Percentiles rank a stretch among this genome's conserved stretches.
These are phyloP conservation scores for Thielaviopsis ethacetica DNA, from an alignment of 2,329 filamentous ascomycete genomes.

Conservation along the genomic window DNA sequence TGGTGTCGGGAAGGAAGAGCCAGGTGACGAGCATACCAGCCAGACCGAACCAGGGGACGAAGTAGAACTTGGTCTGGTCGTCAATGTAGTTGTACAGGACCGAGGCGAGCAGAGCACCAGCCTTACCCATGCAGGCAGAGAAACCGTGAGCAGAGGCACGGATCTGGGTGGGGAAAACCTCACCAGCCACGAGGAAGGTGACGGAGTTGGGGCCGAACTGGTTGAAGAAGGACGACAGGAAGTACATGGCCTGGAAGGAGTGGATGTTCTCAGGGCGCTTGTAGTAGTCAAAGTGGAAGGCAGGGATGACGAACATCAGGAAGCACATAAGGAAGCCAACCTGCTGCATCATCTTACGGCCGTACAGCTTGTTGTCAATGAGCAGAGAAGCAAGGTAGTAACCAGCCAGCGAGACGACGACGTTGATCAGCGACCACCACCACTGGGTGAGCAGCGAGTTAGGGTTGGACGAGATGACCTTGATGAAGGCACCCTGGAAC, in stretches of 20 bases:
- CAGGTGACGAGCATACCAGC: constrained; percentile 68
- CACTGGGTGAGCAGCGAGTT: constrained; percentile 69
- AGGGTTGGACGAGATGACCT: constrained; percentile 53
- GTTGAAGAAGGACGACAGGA: constrained; percentile 96
- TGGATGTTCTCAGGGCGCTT: constrained; percentile 54
- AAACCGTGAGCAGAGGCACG: constrained; percentile 90
- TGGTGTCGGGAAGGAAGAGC: constrained; percentile 89
- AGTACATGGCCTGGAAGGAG: constrained; percentile 97
- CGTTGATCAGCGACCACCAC: constrained; percentile 87
- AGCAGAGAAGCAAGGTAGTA: constrained; percentile 83
- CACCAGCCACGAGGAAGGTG: constrained; percentile 88
- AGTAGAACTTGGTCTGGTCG: constrained; percentile 69
- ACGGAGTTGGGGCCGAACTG: constrained; percentile 95
- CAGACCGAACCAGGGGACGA: constrained; percentile 92
- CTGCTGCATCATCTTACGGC: constrained; percentile 92
- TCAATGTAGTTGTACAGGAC: constrained; percentile 92
- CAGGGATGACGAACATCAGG: constrained; percentile 81
- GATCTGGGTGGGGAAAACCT: constrained; percentile 90
- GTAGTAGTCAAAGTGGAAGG: constrained; percentile 78
- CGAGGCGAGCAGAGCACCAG: constrained; percentile 71
- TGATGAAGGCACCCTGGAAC: constrained; percentile 84
- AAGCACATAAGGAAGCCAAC: constrained; percentile 87
- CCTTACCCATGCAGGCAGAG: constrained; percentile 79
- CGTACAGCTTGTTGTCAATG: constrained; percentile 93
- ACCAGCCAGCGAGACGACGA: constrained; percentile 66